phyloP scores from a whole-genome alignment of 129 eudicot genomes.

The Solidago caesia region DNA sequence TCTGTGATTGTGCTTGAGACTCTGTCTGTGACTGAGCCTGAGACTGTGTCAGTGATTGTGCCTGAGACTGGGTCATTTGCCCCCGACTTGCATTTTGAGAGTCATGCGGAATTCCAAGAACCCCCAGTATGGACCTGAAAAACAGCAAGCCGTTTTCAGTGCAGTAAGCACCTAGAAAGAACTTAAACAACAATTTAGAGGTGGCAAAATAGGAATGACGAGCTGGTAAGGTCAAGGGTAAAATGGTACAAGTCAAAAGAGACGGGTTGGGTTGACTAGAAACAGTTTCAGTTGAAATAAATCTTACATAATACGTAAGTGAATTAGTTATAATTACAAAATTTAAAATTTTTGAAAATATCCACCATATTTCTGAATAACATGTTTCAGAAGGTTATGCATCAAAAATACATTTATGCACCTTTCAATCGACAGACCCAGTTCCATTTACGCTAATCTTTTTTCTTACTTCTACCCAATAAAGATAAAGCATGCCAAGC shows the following conservation, averaged over 20 bases:
- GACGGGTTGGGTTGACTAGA: neutral
- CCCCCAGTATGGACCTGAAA: constrained; percentile 63
- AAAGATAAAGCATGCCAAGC: neutral
- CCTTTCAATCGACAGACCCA: constrained; percentile 2
- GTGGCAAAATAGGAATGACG: neutral
- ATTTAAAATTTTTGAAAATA: neutral
- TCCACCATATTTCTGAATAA: neutral
- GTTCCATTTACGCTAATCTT: neutral
- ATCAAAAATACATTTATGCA: neutral
- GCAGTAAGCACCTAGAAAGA: neutral
- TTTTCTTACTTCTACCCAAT: neutral
- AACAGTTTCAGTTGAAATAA: neutral
- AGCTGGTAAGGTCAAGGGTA: neutral
- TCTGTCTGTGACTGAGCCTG: constrained; percentile 48
- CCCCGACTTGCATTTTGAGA: constrained; percentile 50
- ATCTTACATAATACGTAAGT: neutral
- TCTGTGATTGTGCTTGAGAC: constrained; percentile 44
- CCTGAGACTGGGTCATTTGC: constrained; percentile 40
- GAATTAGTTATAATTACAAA: neutral
- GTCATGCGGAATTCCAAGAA: constrained; percentile 72
- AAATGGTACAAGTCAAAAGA: neutral
- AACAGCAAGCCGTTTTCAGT: constrained; percentile 1
- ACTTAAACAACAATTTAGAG: constrained; percentile 8
- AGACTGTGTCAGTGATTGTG: constrained; percentile 45
- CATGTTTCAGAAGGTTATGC: constrained; percentile 3